Evolutionary conservation across 176 grass and related monocot species (phyloP).

Genomic region (Eragrostis curvula): DNA sequence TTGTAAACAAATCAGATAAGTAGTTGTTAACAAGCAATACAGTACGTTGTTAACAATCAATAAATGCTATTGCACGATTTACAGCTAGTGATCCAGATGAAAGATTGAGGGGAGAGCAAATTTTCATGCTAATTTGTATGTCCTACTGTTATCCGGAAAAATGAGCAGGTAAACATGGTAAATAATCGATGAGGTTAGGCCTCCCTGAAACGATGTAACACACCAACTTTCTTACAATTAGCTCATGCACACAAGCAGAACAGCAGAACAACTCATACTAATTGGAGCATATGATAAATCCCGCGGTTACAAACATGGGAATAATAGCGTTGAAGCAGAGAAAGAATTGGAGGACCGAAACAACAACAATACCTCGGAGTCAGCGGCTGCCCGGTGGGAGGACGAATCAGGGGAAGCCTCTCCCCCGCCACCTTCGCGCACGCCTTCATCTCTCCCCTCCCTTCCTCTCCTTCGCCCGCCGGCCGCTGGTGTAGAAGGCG

Average conservation of each 20-base stretch:
- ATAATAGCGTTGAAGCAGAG: background rate
- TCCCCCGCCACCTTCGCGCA: constrained; percentile 46
- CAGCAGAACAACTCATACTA: constrained; percentile 3
- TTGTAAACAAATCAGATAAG: too few species aligned
- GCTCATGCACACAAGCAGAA: constrained; percentile 1
- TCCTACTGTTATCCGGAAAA: background rate
- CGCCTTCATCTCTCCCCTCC: constrained; percentile 44
- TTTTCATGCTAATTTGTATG: background rate
- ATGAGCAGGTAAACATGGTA: background rate
- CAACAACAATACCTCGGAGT: constrained; percentile 38
- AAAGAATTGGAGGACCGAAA: background rate
- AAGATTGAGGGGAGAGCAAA: background rate
- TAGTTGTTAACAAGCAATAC: too few species aligned
- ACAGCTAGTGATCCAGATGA: too few species aligned
- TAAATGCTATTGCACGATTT: too few species aligned
- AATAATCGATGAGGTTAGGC: background rate
- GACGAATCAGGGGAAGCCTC: constrained; percentile 35
- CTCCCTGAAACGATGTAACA: background rate
- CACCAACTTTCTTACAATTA: background rate
- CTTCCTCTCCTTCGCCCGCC: background rate
- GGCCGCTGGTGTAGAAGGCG: background rate
- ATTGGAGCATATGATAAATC: background rate
- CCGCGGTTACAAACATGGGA: background rate
- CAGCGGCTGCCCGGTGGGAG: constrained; percentile 26
- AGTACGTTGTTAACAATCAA: too few species aligned